phyloP scores from a whole-genome alignment of 1,284 basidiomycete species.

The Rhodotorula glutinis region DNA sequence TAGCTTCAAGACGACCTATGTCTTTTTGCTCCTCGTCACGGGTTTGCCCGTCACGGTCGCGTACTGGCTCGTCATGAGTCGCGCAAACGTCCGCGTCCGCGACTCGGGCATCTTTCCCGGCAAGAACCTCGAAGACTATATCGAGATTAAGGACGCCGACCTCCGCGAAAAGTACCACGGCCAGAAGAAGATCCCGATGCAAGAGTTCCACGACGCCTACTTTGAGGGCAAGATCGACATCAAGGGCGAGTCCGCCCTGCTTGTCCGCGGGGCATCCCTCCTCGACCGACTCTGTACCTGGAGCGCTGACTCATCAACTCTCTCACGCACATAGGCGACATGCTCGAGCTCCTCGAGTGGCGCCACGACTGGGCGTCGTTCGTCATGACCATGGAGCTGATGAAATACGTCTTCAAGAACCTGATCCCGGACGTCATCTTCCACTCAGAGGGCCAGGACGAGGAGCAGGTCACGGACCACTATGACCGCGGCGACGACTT shows the following conservation, averaged over 20 bases:
- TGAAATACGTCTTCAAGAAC: slow-evolving; percentile 87
- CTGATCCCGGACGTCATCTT: slow-evolving; percentile 89
- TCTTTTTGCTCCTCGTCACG: slow-evolving; percentile 70
- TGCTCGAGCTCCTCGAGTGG: slow-evolving; percentile 88
- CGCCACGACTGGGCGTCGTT: slow-evolving; percentile 95
- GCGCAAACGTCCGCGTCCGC: slow-evolving; percentile 63
- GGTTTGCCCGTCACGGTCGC: slow-evolving; percentile 73
- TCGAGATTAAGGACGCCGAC: slow-evolving; percentile 80
- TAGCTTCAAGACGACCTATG: slow-evolving; percentile 61
- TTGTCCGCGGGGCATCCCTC: no score
- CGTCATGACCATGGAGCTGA: slow-evolving; percentile 74
- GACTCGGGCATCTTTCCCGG: slow-evolving; percentile 90
- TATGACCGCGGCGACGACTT: slow-evolving; percentile 98
- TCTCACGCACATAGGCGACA: slow-evolving; percentile 73
- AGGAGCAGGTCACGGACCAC: slow-evolving; percentile 92
- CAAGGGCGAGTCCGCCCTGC: slow-evolving; percentile 63
- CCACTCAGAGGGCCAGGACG: slow-evolving; percentile 86
- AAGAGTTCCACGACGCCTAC: slow-evolving; percentile 95
- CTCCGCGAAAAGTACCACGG: slow-evolving; percentile 74
- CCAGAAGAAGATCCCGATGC: slow-evolving; percentile 89
- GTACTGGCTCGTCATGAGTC: slow-evolving; percentile 89
- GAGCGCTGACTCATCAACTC: slow-evolving; percentile 65
- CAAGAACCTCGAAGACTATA: slow-evolving; percentile 81
- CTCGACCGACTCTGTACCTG: no score
- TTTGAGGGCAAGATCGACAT: slow-evolving; percentile 96